These are phyloP conservation scores for Epichloe festucae DNA, from an alignment of 2,329 filamentous ascomycete genomes.

Conservation along the genomic window DNA sequence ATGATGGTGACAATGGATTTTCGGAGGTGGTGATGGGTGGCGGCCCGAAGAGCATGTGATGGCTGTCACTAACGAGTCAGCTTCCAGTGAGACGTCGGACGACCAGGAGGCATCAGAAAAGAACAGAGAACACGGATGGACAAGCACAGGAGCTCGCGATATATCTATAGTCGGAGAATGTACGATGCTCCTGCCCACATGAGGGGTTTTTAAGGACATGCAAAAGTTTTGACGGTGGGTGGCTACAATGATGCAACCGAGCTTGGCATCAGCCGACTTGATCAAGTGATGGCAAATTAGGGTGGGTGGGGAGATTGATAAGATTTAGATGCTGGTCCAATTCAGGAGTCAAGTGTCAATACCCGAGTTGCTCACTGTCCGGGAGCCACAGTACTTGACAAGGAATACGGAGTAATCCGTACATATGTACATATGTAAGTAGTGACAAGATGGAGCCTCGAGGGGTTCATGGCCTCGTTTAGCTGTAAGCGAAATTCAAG, in stretches of 20 bases:
- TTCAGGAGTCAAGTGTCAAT: background rate
- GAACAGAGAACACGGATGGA: background rate
- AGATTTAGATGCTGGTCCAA: conserved; percentile 10
- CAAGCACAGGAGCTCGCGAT: background rate
- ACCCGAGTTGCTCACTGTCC: background rate
- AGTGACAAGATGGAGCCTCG: background rate
- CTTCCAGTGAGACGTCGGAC: background rate
- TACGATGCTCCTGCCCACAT: background rate
- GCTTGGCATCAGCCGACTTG: background rate
- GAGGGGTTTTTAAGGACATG: background rate
- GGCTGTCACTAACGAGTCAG: background rate
- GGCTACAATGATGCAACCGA: background rate
- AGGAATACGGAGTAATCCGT: too few species aligned
- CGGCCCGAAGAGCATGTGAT: background rate
- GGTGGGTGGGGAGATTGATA: conserved; percentile 9
- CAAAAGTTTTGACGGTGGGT: background rate
- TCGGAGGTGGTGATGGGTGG: background rate
- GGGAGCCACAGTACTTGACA: background rate
- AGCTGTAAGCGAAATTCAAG: background rate
- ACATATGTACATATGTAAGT: background rate
- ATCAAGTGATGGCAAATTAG: conserved; percentile 3
- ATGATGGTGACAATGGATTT: background rate
- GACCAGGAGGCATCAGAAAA: background rate
- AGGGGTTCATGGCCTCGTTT: background rate
- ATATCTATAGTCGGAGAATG: background rate